Evolutionary conservation across 371 early-diverging fungal species (phyloP), one percentile per base, ranked within the genome.

Genomic region (Coelomomyces lativittatus): DNA sequence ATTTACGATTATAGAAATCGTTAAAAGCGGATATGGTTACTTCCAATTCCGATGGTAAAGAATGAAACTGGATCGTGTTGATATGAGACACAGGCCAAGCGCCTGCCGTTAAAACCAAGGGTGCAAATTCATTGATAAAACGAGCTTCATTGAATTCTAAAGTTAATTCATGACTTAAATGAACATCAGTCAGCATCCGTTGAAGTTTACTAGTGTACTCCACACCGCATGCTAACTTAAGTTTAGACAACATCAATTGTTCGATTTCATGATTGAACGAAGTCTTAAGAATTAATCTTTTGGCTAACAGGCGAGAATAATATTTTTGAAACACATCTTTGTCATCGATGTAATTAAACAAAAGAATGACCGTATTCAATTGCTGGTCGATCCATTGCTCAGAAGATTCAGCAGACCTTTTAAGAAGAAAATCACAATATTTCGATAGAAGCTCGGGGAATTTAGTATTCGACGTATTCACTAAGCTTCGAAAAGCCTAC

Each of bases 261-360:
- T 92, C 91, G 38, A 80, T 63, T 51, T 92, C 89, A 48, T 85
- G 82, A 8, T 81, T 82, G 24, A 75, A 70, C 9, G 86, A 87
- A 4, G 75, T 70, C 28, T 71, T 72, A 54, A 81, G 70, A 19
- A 92, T 82, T 9, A 92, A 65, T 21, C 93, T 87, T 45, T 85
- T 83, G 30, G 90, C 86, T 52, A 92, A 56, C 65, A 74, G 78
- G 49, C 79, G 74, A n/a, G 82, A 78, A 60, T 92, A 92, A 48
- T 85, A 85, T 64, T 86, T 85, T 58, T 90, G 91, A 63, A 90
- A 92, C 9, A 91, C 81, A 53, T 92, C 93, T 58, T 85, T 84
- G 60, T 89, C 90, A 41, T 88, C 89, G 19, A 92, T 78, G 54
- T 86, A 93, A 53, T 83, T 82, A 64, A 87, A 91, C 12, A 87